Evolutionary conservation across 805 yeast genomes (phyloP).

Genomic region (Tanozyma kutaoensis): DNA sequence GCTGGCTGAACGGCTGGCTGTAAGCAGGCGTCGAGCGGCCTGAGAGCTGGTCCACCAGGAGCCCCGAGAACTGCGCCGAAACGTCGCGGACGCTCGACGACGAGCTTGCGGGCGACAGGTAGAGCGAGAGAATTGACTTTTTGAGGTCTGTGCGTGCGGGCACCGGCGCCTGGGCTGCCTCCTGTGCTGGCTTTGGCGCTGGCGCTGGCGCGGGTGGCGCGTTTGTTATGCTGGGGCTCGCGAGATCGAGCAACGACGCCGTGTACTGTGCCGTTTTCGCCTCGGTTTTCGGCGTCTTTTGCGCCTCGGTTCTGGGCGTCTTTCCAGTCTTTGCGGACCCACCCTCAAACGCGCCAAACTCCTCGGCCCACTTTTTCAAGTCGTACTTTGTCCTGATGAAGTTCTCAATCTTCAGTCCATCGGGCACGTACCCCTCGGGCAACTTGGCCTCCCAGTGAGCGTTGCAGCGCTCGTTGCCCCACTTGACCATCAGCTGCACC

Average conservation of each 20-base stretch:
- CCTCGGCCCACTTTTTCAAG: slow-evolving; percentile 65
- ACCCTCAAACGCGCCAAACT: too few species aligned
- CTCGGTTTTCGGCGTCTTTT: too few species aligned
- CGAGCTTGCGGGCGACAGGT: slow-evolving; percentile 49
- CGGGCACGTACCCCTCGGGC: slow-evolving; percentile 62
- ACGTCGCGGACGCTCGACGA: too few species aligned
- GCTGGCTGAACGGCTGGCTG: too few species aligned
- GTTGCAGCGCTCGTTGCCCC: slow-evolving; percentile 82
- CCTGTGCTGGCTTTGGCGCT: slow-evolving; percentile 3
- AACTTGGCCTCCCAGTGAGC: slow-evolving; percentile 72
- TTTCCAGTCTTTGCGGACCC: too few species aligned
- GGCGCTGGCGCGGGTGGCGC: slow-evolving; percentile 4
- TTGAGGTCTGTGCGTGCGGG: slow-evolving; percentile 64
- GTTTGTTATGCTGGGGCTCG: too few species aligned
- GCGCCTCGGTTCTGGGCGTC: too few species aligned
- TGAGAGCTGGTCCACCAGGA: too few species aligned
- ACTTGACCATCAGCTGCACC: slow-evolving; percentile 61
- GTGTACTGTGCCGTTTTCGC: too few species aligned
- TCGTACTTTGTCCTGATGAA: slow-evolving; percentile 91
- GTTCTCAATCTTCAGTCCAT: slow-evolving; percentile 72
- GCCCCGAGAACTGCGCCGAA: too few species aligned
- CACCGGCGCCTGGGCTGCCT: slow-evolving; percentile 1
- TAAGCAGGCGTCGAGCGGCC: too few species aligned
- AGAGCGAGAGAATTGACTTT: slow-evolving; percentile 80
- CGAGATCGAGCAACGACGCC: too few species aligned